Conservation (phyloP, 2,329 filamentous ascomycete genomes). For the Bretziella fagacearum region DNA sequence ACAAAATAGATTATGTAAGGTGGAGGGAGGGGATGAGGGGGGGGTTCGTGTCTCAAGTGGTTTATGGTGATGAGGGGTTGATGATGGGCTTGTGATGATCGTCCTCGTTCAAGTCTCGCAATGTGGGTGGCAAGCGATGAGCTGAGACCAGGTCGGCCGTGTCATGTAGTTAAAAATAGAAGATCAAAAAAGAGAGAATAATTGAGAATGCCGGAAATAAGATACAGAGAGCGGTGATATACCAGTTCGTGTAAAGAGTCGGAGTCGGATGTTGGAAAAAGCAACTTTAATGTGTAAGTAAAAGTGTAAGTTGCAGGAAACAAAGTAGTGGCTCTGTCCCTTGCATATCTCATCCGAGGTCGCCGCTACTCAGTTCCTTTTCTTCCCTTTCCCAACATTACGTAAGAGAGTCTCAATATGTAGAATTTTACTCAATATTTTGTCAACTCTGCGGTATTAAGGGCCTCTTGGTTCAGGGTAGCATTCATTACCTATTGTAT, state of each 20-base stretch:
- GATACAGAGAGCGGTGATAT: too few species aligned
- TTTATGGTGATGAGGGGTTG: not conserved
- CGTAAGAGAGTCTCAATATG: too few species aligned
- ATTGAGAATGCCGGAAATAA: too few species aligned
- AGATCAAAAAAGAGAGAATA: not conserved
- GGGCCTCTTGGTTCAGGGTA: too few species aligned
- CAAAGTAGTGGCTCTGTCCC: not conserved
- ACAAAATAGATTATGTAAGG: too few species aligned
- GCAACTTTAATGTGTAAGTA: not conserved
- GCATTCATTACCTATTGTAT: too few species aligned
- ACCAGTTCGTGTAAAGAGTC: not conserved
- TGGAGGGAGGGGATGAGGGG: not conserved
- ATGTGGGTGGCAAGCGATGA: not conserved
- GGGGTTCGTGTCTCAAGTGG: not conserved
- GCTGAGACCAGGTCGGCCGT: not conserved
- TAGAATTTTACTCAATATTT: conserved; percentile 3
- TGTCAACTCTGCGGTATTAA: not conserved
- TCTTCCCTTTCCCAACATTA: too few species aligned
- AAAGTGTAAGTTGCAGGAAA: not conserved
- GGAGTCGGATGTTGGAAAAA: not conserved
- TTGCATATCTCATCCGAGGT: not conserved
- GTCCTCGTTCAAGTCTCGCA: not conserved
- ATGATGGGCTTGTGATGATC: not conserved
- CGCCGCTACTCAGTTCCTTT: not conserved
- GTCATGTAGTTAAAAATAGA: not conserved